These are phyloP conservation scores for Lodderomyces margitis DNA, from an alignment of 1,139 yeast genomes.

Conservation along the genomic window DNA sequence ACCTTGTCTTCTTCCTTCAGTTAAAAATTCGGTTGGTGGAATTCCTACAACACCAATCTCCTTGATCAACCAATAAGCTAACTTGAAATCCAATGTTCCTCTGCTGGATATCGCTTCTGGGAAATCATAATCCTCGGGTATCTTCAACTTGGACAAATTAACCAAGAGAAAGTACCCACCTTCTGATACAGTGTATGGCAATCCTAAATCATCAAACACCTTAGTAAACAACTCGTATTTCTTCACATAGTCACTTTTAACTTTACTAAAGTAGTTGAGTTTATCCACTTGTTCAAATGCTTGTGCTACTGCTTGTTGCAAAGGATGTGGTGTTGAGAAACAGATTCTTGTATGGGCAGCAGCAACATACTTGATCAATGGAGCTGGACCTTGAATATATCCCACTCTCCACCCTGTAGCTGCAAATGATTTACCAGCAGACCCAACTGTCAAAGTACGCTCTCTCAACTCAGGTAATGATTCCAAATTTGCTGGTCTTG, in stretches of 20 bases:
- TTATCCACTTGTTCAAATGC: slow-evolving; percentile 64
- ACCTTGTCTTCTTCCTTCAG: slow-evolving; percentile 57
- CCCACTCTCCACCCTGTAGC: slow-evolving; percentile 99
- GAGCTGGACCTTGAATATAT: slow-evolving; percentile 88
- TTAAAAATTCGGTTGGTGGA: slow-evolving; percentile 92
- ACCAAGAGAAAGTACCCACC: slow-evolving; percentile 93
- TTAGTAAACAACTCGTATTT: slow-evolving; percentile 71
- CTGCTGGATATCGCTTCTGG: slow-evolving; percentile 63
- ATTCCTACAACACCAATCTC: slow-evolving; percentile 94
- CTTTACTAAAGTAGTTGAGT: slow-evolving; percentile 64
- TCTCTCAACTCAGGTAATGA: slow-evolving; percentile 68
- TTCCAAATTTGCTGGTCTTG: slow-evolving; percentile 78
- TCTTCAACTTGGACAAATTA: slow-evolving; percentile 75
- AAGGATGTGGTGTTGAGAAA: slow-evolving; percentile 87
- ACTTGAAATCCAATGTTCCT: slow-evolving; percentile 80
- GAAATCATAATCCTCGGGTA: slow-evolving; percentile 68
- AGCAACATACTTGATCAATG: slow-evolving; percentile 73
- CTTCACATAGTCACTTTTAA: slow-evolving; percentile 61
- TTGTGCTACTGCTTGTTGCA: slow-evolving; percentile 87
- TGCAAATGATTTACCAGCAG: slow-evolving; percentile 96
- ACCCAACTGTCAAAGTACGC: slow-evolving; percentile 86
- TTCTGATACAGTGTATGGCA: slow-evolving; percentile 86
- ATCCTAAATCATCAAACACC: slow-evolving; percentile 79
- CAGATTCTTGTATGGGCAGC: slow-evolving; percentile 94
- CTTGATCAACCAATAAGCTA: slow-evolving; percentile 89